These are phyloP conservation scores for Ustilago xerochloae DNA, from an alignment of 1,284 basidiomycete genomes.

Conservation along the genomic window DNA sequence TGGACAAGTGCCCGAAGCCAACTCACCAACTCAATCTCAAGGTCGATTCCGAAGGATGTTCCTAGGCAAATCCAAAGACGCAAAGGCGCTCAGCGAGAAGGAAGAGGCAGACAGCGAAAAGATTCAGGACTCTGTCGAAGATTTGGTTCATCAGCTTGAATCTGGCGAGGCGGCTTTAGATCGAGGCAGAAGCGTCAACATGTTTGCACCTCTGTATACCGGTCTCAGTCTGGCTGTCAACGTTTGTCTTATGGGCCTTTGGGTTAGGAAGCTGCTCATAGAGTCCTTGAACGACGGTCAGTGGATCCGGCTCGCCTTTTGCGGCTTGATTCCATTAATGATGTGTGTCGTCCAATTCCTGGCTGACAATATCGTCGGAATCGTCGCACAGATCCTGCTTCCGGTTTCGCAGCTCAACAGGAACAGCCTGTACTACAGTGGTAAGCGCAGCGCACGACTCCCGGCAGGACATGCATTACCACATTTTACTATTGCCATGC, in stretches of 20 bases:
- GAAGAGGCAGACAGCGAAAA: too few relatives aligned
- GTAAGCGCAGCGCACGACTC: neutral
- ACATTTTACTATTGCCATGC: conserved; percentile 80
- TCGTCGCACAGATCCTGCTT: conserved; percentile 23
- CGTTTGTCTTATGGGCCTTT: conserved; percentile 72
- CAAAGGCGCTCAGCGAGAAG: too few relatives aligned
- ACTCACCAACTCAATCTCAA: too few relatives aligned
- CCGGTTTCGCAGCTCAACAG: conserved; percentile 76
- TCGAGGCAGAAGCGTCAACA: too few relatives aligned
- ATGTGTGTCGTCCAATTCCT: conserved; percentile 76
- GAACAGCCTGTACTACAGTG: conserved; percentile 69
- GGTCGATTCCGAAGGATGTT: too few relatives aligned
- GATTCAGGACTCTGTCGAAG: too few relatives aligned
- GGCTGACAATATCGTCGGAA: conserved; percentile 73
- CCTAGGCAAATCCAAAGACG: too few relatives aligned
- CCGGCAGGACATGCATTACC: conserved; percentile 71
- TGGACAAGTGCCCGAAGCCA: too few relatives aligned
- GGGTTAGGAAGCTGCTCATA: conserved; percentile 75
- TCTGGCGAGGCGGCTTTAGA: too few relatives aligned
- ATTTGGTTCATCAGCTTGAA: too few relatives aligned
- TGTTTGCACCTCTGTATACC: conserved; percentile 71
- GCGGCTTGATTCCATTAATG: conserved; percentile 73
- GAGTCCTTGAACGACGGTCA: conserved; percentile 78
- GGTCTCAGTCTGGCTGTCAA: conserved; percentile 74
- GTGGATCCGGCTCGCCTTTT: conserved; percentile 74